Conservation (phyloP, 805 yeast species). For the Yamadazyma tumulicola region DNA sequence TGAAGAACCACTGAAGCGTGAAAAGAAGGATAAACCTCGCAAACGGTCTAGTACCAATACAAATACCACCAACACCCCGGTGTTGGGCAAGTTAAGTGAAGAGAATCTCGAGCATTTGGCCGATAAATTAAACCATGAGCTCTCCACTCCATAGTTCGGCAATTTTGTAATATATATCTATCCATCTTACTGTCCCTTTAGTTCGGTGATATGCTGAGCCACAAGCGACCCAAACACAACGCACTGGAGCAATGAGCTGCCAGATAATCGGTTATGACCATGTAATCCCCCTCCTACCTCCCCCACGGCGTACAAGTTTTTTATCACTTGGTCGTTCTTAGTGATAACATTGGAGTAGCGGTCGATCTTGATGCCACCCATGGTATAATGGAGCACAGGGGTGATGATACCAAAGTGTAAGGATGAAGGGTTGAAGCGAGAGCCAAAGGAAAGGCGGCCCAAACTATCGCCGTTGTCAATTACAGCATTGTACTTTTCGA, state of each 20-base stretch:
- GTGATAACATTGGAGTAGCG: constrained; percentile 40
- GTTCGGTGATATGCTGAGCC: not conserved
- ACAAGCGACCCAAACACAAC: constrained; percentile 28
- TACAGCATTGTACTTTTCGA: constrained; percentile 15
- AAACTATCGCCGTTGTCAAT: constrained; percentile 23
- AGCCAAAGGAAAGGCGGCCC: constrained; percentile 17
- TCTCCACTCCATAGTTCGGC: not conserved
- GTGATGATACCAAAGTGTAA: constrained; percentile 52
- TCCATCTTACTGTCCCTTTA: not conserved
- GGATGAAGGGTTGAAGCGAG: constrained; percentile 14
- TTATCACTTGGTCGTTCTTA: constrained; percentile 25
- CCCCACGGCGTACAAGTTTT: constrained; percentile 45
- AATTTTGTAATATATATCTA: not conserved
- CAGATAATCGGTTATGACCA: constrained; percentile 44
- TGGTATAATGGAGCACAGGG: constrained; percentile 63
- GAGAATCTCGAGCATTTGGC: constrained; percentile 13
- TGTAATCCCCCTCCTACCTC: constrained; percentile 47
- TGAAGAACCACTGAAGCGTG: constrained; percentile 29
- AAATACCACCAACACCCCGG: constrained; percentile 3
- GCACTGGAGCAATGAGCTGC: constrained; percentile 42
- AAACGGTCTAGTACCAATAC: constrained; percentile 20
- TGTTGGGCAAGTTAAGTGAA: constrained; percentile 14
- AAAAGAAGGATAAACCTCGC: constrained; percentile 39
- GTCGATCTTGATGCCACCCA: constrained; percentile 65
- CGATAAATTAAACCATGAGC: constrained; percentile 6